phyloP scores from a whole-genome alignment of 202 grass and related monocot genomes.

The Setaria viridis region DNA sequence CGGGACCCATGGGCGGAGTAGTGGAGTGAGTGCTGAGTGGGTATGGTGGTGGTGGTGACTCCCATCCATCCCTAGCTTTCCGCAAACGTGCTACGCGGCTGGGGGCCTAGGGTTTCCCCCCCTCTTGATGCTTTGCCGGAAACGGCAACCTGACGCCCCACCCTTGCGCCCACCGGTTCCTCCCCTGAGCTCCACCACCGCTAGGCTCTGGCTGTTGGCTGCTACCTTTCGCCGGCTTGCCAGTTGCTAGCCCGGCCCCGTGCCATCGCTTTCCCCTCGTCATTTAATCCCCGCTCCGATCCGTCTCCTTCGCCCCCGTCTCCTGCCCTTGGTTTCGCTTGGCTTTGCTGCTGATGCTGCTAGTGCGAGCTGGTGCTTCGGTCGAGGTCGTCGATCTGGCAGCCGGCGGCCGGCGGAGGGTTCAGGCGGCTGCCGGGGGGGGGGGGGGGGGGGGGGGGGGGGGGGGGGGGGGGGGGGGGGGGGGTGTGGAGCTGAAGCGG shows the following conservation, averaged over 20 bases:
- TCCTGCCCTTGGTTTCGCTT: background rate
- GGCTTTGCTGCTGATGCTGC: background rate
- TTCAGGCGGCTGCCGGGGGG: background rate
- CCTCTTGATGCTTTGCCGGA: slow-evolving; percentile 47
- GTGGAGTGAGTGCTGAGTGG: background rate
- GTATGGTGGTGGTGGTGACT: background rate
- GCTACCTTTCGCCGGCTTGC: background rate
- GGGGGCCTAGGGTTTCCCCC: slow-evolving; percentile 52
- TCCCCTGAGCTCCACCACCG: background rate
- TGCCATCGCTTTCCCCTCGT: background rate
- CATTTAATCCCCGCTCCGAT: slow-evolving; percentile 2
- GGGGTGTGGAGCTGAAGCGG: slow-evolving; percentile 55
- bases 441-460: too few species aligned
- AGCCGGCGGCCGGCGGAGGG: slow-evolving; percentile 2
- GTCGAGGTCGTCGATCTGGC: background rate
- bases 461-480: slow-evolving; percentile 27
- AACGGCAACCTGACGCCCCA: slow-evolving; percentile 38
- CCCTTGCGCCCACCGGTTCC: slow-evolving; percentile 38
- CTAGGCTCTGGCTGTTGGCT: background rate
- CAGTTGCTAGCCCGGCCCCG: background rate
- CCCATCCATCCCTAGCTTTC: slow-evolving; percentile 45
- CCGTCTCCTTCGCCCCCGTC: background rate
- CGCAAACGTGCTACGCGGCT: slow-evolving; percentile 45
- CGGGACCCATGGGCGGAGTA: background rate
- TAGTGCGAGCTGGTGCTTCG: too few species aligned